Percentiles rank a stretch among this genome's conserved stretches.
Evolutionary conservation across 805 yeast species (phyloP).

Genomic region (Yarrowia sp.): DNA sequence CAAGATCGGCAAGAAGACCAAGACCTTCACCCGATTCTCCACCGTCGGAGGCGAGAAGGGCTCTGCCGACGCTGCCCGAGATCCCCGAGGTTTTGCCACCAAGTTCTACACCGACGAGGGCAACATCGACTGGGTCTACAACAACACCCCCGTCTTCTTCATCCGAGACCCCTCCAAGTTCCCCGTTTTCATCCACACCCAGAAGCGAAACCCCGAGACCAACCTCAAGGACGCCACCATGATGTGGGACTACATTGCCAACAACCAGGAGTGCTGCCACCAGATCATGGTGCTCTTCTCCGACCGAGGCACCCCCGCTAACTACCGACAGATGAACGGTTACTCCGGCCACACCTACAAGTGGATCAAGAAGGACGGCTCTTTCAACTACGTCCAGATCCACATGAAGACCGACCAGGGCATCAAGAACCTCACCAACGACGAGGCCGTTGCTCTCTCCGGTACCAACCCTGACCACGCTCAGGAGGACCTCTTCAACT

Average conservation of each 20-base stretch:
- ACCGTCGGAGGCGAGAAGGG: slow-evolving; percentile 72
- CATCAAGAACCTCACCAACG: slow-evolving; percentile 45
- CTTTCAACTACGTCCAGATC: slow-evolving; percentile 54
- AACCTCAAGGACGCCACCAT: slow-evolving; percentile 54
- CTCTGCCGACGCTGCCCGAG: slow-evolving; percentile 63
- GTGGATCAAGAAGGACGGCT: slow-evolving; percentile 52
- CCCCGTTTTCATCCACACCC: slow-evolving; percentile 65
- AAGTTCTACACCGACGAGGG: slow-evolving; percentile 69
- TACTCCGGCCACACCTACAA: slow-evolving; percentile 66
- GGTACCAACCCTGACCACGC: slow-evolving; percentile 55
- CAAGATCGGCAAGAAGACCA: slow-evolving; percentile 76
- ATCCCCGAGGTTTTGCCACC: slow-evolving; percentile 67
- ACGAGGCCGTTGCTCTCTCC: slow-evolving; percentile 48
- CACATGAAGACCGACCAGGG: slow-evolving; percentile 55
- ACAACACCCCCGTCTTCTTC: slow-evolving; percentile 68
- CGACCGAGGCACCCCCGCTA: slow-evolving; percentile 58
- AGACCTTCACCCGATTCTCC: slow-evolving; percentile 56
- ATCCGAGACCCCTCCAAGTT: slow-evolving; percentile 63
- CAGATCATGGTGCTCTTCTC: slow-evolving; percentile 58
- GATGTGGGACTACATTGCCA: slow-evolving; percentile 58
- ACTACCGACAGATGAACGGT: slow-evolving; percentile 57
- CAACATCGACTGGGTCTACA: slow-evolving; percentile 68
- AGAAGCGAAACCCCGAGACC: slow-evolving; percentile 66
- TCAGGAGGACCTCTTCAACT: slow-evolving; percentile 45
- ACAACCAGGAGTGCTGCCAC: slow-evolving; percentile 57